A percentile compares a stretch with the other conserved stretches of the same genome.
phyloP scores from a whole-genome alignment of 768 basidiomycete species.

The Lactarius trivialis region DNA sequence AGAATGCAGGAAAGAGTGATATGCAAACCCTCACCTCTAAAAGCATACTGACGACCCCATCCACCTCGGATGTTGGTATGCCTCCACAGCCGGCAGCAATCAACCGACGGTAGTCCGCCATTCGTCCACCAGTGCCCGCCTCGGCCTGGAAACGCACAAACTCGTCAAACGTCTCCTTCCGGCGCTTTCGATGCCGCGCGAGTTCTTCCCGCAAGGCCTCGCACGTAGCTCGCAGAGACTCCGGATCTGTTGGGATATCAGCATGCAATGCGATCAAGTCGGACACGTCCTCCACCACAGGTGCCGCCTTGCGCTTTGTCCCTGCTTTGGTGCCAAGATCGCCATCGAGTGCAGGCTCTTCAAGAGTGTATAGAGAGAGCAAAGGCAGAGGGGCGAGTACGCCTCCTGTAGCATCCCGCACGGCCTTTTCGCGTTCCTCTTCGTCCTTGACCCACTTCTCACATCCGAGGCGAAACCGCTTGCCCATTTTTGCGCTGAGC shows the following conservation, averaged over 20 bases:
- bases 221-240: slow-evolving; percentile 48
- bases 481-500: slow-evolving; percentile 69
- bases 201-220: slow-evolving; percentile 61
- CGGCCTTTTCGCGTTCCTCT: slow-evolving; percentile 63
- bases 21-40: slow-evolving; percentile 54
- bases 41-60: slow-evolving; percentile 76
- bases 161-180: slow-evolving; percentile 67
- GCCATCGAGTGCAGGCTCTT: slow-evolving; percentile 26
- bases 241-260: slow-evolving; percentile 52
- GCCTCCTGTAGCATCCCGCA: slow-evolving; percentile 58
- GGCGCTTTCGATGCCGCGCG: slow-evolving; percentile 53
- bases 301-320: slow-evolving; percentile 41
- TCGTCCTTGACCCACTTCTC: slow-evolving; percentile 90
- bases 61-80: slow-evolving; percentile 79
- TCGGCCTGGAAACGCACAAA: slow-evolving; percentile 80
- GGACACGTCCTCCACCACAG: slow-evolving; percentile 50
- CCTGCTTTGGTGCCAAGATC: slow-evolving; percentile 8
- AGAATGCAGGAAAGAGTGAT: slow-evolving; percentile 11
- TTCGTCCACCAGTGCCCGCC: slow-evolving; percentile 82
- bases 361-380: slow-evolving; percentile 32
- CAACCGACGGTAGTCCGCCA: slow-evolving; percentile 82
- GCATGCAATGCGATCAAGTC: slow-evolving; percentile 57
- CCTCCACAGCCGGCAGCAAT: slow-evolving; percentile 90
- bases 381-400: slow-evolving; percentile 40
- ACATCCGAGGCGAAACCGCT: slow-evolving; percentile 79